These are phyloP conservation scores for Zymoseptoria crescenta DNA, from an alignment of 2,329 filamentous ascomycete species.

Conservation along the genomic window DNA sequence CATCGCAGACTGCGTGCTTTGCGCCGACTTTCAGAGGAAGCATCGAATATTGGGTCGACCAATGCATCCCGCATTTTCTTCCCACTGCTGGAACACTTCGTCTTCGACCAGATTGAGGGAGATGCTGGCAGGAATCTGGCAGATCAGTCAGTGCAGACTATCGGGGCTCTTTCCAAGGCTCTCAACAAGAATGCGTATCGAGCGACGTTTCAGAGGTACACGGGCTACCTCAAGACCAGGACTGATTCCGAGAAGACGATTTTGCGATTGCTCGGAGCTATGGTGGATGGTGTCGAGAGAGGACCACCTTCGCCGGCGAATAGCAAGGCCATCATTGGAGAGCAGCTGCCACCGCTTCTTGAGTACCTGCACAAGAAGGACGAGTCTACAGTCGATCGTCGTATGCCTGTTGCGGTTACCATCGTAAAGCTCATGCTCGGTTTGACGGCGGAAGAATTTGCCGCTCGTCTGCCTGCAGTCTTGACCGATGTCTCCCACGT, in stretches of 20 bases:
- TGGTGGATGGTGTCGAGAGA: slow-evolving; percentile 53
- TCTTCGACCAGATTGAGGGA: slow-evolving; percentile 75
- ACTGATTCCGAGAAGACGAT: slow-evolving; percentile 79
- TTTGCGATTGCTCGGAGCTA: slow-evolving; percentile 69
- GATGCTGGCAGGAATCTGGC: slow-evolving; percentile 71
- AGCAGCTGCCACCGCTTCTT: slow-evolving; percentile 71
- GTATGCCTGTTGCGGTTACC: slow-evolving; percentile 82
- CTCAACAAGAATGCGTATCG: slow-evolving; percentile 89
- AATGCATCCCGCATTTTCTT: slow-evolving; percentile 84
- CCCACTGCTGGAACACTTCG: slow-evolving; percentile 87
- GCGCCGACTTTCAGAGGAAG: slow-evolving; percentile 63
- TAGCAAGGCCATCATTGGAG: slow-evolving; percentile 48
- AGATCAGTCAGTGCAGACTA: slow-evolving; percentile 74
- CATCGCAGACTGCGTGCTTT: slow-evolving; percentile 79
- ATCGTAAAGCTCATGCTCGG: slow-evolving; percentile 80
- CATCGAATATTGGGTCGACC: slow-evolving; percentile 59
- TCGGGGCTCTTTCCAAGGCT: slow-evolving; percentile 65
- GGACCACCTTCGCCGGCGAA: slow-evolving; percentile 2
- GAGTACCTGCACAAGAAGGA: slow-evolving; percentile 89
- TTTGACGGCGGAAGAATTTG: slow-evolving; percentile 64
- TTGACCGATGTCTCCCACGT: slow-evolving; percentile 91
- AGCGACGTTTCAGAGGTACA: slow-evolving; percentile 74
- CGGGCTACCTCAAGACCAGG: slow-evolving; percentile 71
- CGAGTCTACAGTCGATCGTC: slow-evolving; percentile 85
- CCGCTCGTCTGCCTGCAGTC: slow-evolving; percentile 68